These are phyloP conservation scores for Claviceps arundinis DNA, from an alignment of 2,329 filamentous ascomycete genomes.

Conservation along the genomic window DNA sequence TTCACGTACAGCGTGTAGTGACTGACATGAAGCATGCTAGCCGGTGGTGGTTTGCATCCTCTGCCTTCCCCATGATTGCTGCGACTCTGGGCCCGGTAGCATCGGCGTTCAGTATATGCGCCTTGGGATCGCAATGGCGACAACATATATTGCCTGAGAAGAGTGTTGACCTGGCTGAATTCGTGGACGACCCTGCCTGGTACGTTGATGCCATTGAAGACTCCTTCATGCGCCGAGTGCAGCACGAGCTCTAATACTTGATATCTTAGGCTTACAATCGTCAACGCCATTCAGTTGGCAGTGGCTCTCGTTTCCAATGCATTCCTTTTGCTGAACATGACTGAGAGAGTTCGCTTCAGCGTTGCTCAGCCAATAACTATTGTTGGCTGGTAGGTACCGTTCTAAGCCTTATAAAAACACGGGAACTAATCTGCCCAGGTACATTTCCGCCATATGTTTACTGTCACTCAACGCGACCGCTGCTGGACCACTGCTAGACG, in stretches of 20 bases:
- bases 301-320: slow-evolving; percentile 68
- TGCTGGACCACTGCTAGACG: slow-evolving; percentile 36
- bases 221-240: not conserved
- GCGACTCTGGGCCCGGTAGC: slow-evolving; percentile 77
- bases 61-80: slow-evolving; percentile 63
- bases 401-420: not conserved
- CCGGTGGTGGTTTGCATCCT: slow-evolving; percentile 51
- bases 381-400: slow-evolving; percentile 50
- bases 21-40: slow-evolving; percentile 18
- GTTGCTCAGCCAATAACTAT: slow-evolving; percentile 77
- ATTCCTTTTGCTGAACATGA: slow-evolving; percentile 80
- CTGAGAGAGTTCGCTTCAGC: slow-evolving; percentile 62
- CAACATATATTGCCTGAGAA: slow-evolving; percentile 37
- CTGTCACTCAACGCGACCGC: slow-evolving; percentile 54
- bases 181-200: slow-evolving; percentile 58
- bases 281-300: slow-evolving; percentile 67
- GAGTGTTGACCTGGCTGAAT: slow-evolving; percentile 33
- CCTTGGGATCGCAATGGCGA: slow-evolving; percentile 71
- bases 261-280: slow-evolving; percentile 46
- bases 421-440: slow-evolving; percentile 19
- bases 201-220: slow-evolving; percentile 18
- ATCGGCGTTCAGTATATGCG: slow-evolving; percentile 77
- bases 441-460: slow-evolving; percentile 50
- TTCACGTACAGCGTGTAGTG: not conserved
- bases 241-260: not conserved